phyloP scores from a whole-genome alignment of 768 basidiomycete genomes.

The Antrodiella citrinella region DNA sequence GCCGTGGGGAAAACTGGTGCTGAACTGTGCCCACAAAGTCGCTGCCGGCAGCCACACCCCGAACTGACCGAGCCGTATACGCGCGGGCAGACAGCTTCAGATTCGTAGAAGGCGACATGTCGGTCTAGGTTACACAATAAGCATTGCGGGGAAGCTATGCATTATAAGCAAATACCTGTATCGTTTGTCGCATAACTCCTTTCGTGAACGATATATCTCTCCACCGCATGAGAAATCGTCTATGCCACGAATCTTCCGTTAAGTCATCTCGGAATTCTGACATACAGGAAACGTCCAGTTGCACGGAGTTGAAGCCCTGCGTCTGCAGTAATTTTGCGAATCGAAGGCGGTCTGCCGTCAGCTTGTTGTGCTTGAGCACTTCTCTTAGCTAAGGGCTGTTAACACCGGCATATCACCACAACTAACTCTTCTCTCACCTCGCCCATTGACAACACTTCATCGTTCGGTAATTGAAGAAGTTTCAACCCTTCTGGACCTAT shows the following conservation, averaged over 20 bases:
- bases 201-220: background rate
- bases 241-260: background rate
- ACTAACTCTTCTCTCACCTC: constrained; percentile 6
- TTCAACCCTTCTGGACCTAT: constrained; percentile 17
- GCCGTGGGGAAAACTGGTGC: constrained; percentile 68
- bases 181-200: background rate
- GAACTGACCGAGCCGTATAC: background rate
- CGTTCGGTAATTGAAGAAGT: constrained; percentile 10
- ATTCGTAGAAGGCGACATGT: background rate
- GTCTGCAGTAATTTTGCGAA: background rate
- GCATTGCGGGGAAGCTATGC: background rate
- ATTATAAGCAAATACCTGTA: background rate
- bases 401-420: too few relatives aligned
- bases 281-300: background rate
- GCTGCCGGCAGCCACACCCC: background rate
- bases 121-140: background rate
- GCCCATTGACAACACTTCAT: constrained; percentile 2
- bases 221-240: background rate
- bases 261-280: background rate
- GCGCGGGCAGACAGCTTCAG: background rate
- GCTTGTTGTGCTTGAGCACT: background rate
- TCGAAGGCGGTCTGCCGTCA: background rate
- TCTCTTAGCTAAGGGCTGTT: background rate
- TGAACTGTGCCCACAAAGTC: constrained; percentile 59
- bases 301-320: too few relatives aligned